Conservation (phyloP, 495 filamentous ascomycete species). For the Margaritispora aquatica region DNA sequence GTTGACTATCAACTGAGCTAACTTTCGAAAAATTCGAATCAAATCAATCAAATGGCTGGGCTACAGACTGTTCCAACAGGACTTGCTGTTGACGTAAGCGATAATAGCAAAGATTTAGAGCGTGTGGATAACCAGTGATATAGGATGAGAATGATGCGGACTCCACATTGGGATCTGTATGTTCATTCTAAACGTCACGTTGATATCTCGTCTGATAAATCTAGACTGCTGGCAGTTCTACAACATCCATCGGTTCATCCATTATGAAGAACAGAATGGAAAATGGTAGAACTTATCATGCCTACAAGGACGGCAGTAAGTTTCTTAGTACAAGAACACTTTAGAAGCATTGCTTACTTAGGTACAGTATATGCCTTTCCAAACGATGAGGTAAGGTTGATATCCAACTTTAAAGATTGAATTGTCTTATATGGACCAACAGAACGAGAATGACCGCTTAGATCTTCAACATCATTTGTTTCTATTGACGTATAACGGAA, state of each 20-base stretch:
- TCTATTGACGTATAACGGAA: constrained; percentile 38
- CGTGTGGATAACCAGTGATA: neutral
- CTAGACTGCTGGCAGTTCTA: constrained; percentile 5
- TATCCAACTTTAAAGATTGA: too few relatives aligned
- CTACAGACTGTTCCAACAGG: neutral
- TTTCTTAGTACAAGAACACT: neutral
- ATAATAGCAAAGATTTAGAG: neutral
- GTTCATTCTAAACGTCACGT: neutral
- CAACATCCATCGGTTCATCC: constrained; percentile 20
- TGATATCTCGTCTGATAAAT: neutral
- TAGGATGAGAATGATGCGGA: neutral
- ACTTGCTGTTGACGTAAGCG: neutral
- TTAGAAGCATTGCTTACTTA: neutral
- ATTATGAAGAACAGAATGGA: constrained; percentile 25
- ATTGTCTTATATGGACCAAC: neutral
- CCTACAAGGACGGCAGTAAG: constrained; percentile 27
- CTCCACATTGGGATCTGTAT: neutral
- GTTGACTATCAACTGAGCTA: neutral
- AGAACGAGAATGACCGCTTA: constrained; percentile 22
- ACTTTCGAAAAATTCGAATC: neutral
- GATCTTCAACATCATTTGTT: constrained; percentile 39
- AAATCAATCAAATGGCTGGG: neutral
- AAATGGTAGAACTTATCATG: constrained; percentile 28
- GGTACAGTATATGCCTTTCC: constrained; percentile 18
- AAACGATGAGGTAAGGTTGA: constrained; percentile 20